Conservation (phyloP, 345 rosid genomes). For the Geranium brycei region DNA sequence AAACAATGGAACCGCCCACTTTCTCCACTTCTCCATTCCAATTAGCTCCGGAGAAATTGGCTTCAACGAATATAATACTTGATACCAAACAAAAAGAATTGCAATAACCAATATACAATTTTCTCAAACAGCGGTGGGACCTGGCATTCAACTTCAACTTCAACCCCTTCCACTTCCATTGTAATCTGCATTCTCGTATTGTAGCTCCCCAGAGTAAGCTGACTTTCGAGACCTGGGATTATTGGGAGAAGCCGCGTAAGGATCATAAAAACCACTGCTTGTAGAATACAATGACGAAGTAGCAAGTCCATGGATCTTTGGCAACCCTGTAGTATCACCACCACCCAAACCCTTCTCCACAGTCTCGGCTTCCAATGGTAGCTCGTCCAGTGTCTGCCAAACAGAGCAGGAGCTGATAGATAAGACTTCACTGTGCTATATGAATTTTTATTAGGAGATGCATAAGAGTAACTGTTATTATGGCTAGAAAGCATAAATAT, state of each 20-base stretch:
- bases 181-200: constrained; percentile 39
- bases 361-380: constrained; percentile 82
- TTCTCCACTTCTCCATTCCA: too few species aligned
- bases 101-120: too few species aligned
- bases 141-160: constrained; percentile 26
- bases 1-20: too few species aligned
- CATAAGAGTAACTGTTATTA: too few species aligned
- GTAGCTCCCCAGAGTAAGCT: constrained; percentile 62
- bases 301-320: constrained; percentile 68
- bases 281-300: constrained; percentile 43
- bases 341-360: constrained; percentile 72
- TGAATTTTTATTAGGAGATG: too few species aligned
- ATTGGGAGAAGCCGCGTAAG: constrained; percentile 43
- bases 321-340: constrained; percentile 56
- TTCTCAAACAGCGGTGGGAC: too few species aligned
- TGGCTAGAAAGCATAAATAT: too few species aligned
- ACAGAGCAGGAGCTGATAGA: background rate
- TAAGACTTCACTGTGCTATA: background rate
- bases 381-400: constrained; percentile 74
- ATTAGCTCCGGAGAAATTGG: too few species aligned
- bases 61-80: too few species aligned
- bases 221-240: constrained; percentile 47
- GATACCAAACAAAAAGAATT: too few species aligned
- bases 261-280: constrained; percentile 40
- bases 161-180: constrained; percentile 17